Conservation (phyloP, 345 rosid genomes). For the Salix viminalis region DNA sequence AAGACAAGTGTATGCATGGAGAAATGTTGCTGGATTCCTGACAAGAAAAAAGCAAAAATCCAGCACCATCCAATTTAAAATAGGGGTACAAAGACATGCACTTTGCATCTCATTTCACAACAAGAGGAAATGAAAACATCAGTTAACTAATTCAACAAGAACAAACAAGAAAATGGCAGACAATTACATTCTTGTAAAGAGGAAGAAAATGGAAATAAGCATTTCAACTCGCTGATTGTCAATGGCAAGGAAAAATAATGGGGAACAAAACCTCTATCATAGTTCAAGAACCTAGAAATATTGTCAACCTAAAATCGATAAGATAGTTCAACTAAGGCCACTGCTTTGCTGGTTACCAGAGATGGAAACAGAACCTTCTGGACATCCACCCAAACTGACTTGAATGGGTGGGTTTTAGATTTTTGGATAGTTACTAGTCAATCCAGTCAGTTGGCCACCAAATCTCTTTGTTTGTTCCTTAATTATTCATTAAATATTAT, state of each 20-base stretch:
- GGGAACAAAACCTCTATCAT: neutral
- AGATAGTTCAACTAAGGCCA: neutral
- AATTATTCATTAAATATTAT: neutral
- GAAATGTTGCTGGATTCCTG: conserved; percentile 94
- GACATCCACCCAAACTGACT: neutral
- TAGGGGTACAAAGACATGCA: neutral
- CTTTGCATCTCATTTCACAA: neutral
- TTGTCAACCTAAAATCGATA: neutral
- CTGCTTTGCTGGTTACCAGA: neutral
- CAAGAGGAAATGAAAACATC: neutral
- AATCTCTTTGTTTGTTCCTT: neutral
- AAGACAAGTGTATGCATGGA: conserved; percentile 96
- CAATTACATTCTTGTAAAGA: neutral
- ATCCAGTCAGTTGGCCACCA: neutral
- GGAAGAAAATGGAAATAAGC: neutral
- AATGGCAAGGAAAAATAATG: neutral
- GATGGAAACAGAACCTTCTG: neutral
- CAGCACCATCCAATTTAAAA: conserved; percentile 4
- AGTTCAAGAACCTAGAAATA: neutral
- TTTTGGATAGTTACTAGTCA: neutral
- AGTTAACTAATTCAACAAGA: neutral
- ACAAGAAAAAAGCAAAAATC: conserved; percentile 5
- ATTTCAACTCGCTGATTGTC: neutral
- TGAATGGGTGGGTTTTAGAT: neutral
- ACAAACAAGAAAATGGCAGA: neutral